phyloP scores from a whole-genome alignment of 257 asterid genomes.

The Gentiana dahurica region DNA sequence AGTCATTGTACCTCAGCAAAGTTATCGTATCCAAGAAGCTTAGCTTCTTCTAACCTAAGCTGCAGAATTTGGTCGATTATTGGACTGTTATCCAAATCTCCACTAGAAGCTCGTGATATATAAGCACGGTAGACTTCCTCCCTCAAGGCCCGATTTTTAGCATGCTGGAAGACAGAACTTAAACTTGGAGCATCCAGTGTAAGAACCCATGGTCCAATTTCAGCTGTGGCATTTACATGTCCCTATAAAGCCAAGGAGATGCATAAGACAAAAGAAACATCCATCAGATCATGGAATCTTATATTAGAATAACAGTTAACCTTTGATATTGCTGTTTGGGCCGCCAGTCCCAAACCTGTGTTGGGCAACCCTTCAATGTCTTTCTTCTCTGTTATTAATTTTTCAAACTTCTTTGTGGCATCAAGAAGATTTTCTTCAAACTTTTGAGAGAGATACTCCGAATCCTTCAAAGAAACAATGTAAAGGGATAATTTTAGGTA shows the following conservation, averaged over 20 bases:
- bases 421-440: constrained; percentile 93
- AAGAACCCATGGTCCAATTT: constrained; percentile 89
- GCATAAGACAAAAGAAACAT: constrained; percentile 6
- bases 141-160: constrained; percentile 71
- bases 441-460: constrained; percentile 75
- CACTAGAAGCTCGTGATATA: constrained; percentile 85
- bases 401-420: constrained; percentile 91
- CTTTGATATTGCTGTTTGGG: constrained; percentile 96
- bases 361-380: constrained; percentile 88
- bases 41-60: constrained; percentile 86
- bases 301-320: constrained; percentile 20
- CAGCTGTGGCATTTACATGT: constrained; percentile 87
- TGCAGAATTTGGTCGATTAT: constrained; percentile 77
- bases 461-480: constrained; percentile 43
- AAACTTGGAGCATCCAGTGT: constrained; percentile 93
- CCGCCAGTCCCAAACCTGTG: constrained; percentile 88
- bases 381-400: constrained; percentile 74
- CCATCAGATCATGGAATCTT: background rate
- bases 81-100: constrained; percentile 74
- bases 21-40: constrained; percentile 90
- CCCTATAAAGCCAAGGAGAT: constrained; percentile 44
- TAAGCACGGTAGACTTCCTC: constrained; percentile 96
- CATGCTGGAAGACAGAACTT: constrained; percentile 85
- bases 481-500: constrained; percentile 1
- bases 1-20: constrained; percentile 69